Evolutionary conservation across 768 basidiomycete species (phyloP), one percentile per base, ranked within the genome.

Genomic region (Thelephora ganbajun): DNA sequence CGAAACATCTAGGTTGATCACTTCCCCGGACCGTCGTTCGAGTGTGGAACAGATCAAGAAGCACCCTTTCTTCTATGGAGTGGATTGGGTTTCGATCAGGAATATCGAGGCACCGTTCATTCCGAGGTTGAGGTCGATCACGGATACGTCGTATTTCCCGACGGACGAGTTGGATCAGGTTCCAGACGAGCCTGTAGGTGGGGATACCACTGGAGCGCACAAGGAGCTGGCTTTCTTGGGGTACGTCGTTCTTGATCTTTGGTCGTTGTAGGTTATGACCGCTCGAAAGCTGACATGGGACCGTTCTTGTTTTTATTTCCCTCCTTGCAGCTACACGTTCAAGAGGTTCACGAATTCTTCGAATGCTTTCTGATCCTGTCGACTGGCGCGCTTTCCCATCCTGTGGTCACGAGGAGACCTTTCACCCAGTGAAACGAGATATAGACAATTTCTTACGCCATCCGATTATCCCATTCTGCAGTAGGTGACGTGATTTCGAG

Each of bases 91-190:
- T 12, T 69, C 71, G 5, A 87, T 98, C 58, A 79, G 91, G 20
- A 73, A 76, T 35, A 94, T 99, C 51, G 91, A 93, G 57, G 78
- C 92, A 3, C 96, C 94, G 5, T 98, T 97, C 63, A 82, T 99
- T n/a, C 94, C 96, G 16, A 87, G 90, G 49, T 71, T 98, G 30
- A 77, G 84, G 35, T 92, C 87, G 6, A 85, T 93, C 58, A 93
- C 91, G 33, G 93, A 97, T 54, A 96, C 93, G 1, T 92, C 90
- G n/a, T 96, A 96, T 68, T 96, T 96, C 76, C 93, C 93, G 1
- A 92, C 86, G 2, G 91, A 96, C 51, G 90, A 94, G 55, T 73
- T 93, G 47, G 88, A 93, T 48, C 85, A 91, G 63, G 81, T 63
- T 11, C 65, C 70, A 0, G 76, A 77, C 26, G 66, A 71, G 46